Base-by-base conservation (phyloP, 1,284 basidiomycete species). In the Ganoderma lingzhi region DNA sequence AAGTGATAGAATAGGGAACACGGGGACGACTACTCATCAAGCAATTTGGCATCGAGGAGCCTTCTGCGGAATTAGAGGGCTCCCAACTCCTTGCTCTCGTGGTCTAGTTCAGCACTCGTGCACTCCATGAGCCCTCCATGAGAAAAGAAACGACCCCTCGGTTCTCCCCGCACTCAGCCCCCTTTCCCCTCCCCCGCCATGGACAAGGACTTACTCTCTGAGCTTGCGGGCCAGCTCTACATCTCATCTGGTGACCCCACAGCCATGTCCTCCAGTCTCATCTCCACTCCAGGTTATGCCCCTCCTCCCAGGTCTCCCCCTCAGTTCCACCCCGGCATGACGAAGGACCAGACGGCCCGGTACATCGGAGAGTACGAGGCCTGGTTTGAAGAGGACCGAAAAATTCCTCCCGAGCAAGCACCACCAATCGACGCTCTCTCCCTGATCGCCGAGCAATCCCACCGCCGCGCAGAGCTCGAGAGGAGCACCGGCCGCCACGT, bases 1-100 rank as follows among this genome's bases (percentile, higher is more conserved):
- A 95, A 81, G 96, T 99, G 66, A 90, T 94, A 65, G 97, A 99
- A n/a, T n/a, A n/a, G n/a, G n/a, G n/a, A n/a, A n/a, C n/a, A n/a
- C n/a, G n/a, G n/a, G n/a, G n/a, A n/a, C n/a, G n/a, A n/a, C n/a
- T n/a, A n/a, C n/a, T n/a, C n/a, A n/a, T n/a, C n/a, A n/a, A n/a
- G n/a, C n/a, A n/a, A n/a, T 67, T 60, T 58, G 15, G 32, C 37
- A 45, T 63, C 42, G 28, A 63, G 55, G 35, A 51, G 48, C 41
- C 55, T 41, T 59, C 60, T 32, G 45, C 15, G 30, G 35, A 53
- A 45, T 32, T 37, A 56, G 62, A 64, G 58, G 39, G 41, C 41
- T 53, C 53, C n/a, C 32, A 35, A 44, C 30, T 32, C 35, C 35
- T 59, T 65, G 45, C 39, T 17, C 45, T 44, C 61, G 48, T 64